Evolutionary conservation across 2,329 filamentous ascomycete species (phyloP), one percentile per base, ranked within the genome.

Genomic region (Mycosphaerelloides madeirae): DNA sequence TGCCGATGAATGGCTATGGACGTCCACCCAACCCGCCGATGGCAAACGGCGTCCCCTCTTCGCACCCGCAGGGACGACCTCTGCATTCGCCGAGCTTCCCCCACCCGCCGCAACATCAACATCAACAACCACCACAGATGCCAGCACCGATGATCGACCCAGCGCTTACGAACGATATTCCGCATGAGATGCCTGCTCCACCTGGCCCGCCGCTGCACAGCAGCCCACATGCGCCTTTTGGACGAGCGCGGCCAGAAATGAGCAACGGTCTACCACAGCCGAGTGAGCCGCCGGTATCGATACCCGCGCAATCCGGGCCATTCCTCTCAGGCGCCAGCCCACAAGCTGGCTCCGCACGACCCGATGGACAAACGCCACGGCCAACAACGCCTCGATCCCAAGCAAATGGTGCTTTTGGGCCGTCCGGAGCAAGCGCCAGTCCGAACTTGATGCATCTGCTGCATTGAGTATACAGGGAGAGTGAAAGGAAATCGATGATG

Each of bases 361-460:
- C 42, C 7, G 41, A 41, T 40, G 50, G 47, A 14, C 48, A 54
- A 25, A 35, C 48, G 28, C 43, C 49, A 18, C 49, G 50, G 25
- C 54, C 58, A 4, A 54, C 50, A 7, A 59, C 60, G 31, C 60
- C 59, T 16, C 52, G 51, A 36, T 54, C 52, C 13, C 55, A 55
- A 35, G 46, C 43, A 14, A 57, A 56, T 36, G 54, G 54, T 11
- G 35, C 46, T 31, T 18, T 41, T 13, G 42, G 36, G 9, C 42
- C 38, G 12, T 43, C 44, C 20, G 63, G 63, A 13, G 63, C 72
- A 12, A 74, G 71, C 48, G 71, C 71, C 11, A 73, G 70, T 49
- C 72, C 72, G 12, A 73, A 66, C 46, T 58, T 75, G 56, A 65
- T 67, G 43, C 74, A 75, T 54, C 52, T 75, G 46, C 56, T 75